A percentile compares a stretch with the other conserved stretches of the same genome.
These are phyloP conservation scores for Aspergillus mulundensis DNA, from an alignment of 495 filamentous ascomycete species.

Conservation along the genomic window DNA sequence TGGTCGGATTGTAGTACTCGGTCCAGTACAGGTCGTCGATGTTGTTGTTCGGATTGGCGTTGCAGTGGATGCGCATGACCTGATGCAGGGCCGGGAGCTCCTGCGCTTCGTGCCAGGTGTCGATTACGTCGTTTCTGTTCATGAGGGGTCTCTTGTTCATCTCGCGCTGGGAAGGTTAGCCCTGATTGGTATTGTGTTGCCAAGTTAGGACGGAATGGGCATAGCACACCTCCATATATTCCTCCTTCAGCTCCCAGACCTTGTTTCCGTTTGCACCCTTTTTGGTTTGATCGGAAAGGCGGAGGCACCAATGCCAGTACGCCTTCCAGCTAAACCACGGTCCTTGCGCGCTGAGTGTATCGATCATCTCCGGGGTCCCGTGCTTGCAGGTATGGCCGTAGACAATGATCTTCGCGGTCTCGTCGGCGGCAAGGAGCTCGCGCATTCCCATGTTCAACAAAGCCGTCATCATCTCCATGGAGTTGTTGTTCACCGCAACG, in stretches of 20 bases:
- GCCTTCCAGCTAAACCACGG: constrained; percentile 1
- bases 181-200: not conserved
- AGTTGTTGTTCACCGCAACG: not conserved
- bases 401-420: not conserved
- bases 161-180: not conserved
- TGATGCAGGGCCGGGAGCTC: not conserved
- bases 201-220: not conserved
- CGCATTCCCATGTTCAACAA: not conserved
- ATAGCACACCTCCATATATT: not conserved
- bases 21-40: not conserved
- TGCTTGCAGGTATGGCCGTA: not conserved
- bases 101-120: not conserved
- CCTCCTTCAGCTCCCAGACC: not conserved
- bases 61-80: not conserved
- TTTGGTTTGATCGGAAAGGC: not conserved
- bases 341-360: not conserved
- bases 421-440: not conserved
- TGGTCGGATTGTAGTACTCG: not conserved
- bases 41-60: not conserved
- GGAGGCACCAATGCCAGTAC: not conserved
- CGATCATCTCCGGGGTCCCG: not conserved
- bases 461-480: not conserved
- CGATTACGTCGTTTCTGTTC: not conserved
- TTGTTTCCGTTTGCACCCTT: not conserved
- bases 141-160: not conserved